Base-by-base conservation (phyloP, 768 basidiomycete species). In the Daedaleopsis sinensis region DNA sequence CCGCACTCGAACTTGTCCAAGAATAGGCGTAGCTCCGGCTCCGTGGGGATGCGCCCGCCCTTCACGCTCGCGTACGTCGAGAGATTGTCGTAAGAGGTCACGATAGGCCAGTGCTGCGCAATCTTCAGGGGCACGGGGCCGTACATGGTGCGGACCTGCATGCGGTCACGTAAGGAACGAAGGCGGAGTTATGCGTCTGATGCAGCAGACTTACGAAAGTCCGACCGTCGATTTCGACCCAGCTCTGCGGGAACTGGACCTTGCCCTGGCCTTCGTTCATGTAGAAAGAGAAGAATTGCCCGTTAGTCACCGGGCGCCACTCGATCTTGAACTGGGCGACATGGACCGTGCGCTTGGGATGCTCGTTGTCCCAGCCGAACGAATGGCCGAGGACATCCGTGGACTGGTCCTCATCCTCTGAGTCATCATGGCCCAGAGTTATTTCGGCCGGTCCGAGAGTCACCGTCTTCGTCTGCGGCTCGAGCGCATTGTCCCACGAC, bases 291-390 rank as follows among this genome's bases (percentile, higher is more conserved):
- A 84, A 84, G 72, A 94, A 97, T 68, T 99, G 87, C 11, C 87
- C 88, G 64, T 98, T 99, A 57, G 89, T 93, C 38, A 99, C 79
- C 1, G 94, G 94, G 62, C 93, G 78, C 82, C 91, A 90, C 44
- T 90, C 89, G 43, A 97, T 89, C 67, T 79, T 81, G 79, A 98
- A 95, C 63, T 82, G 61, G 43, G 75, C 78, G 36, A 97, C 87
- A 0, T 80, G 65, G n/a, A 88, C 84, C 15, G 68, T 70, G 23
- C 87, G 78, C 64, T 78, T 77, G 1, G 95, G 93, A 65, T 88
- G 80, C 76, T 99, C 97, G 67, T 94, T 95, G 72, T 99, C 97
- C 97, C 96, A 95, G 0, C 95, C 94, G 73, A 92, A 94, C 58
- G 88, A 85, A 68, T 96, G 89, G 9, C 74, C 75, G 18, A 74